These are phyloP conservation scores for Echites panduratus DNA, from an alignment of 257 asterid genomes.

Conservation along the genomic window DNA sequence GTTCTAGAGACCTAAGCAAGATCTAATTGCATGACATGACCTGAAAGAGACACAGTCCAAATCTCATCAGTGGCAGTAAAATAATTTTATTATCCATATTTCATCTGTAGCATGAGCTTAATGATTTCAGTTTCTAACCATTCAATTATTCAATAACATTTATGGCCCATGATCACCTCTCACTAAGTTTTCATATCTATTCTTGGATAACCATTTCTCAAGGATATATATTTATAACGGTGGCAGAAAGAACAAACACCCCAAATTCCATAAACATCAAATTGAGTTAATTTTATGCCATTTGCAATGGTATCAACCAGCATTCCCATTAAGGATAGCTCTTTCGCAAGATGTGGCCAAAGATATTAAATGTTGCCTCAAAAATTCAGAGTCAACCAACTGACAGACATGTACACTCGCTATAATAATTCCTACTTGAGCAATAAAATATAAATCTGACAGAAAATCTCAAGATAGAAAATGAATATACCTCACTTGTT, in stretches of 20 bases:
- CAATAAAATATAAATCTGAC: neutral
- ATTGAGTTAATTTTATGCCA: neutral
- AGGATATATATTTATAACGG: neutral
- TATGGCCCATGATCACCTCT: neutral
- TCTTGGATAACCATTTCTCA: neutral
- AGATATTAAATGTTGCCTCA: neutral
- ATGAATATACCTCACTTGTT: conserved; percentile 68
- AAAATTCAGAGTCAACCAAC: neutral
- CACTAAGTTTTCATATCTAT: neutral
- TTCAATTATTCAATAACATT: neutral
- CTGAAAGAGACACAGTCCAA: neutral
- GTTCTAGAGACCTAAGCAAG: neutral
- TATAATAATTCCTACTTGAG: neutral
- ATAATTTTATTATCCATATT: neutral
- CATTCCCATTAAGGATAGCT: neutral
- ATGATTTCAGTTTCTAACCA: neutral
- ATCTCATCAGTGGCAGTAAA: neutral
- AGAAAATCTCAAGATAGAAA: neutral
- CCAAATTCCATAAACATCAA: neutral
- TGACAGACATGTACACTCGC: neutral
- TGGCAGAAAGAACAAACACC: neutral
- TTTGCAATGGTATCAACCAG: too few relatives aligned
- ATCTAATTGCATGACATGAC: neutral
- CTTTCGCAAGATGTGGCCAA: neutral
- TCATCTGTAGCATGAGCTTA: neutral